These are phyloP conservation scores for Colletotrichum somersetense DNA, from an alignment of 2,329 filamentous ascomycete species.

Conservation along the genomic window DNA sequence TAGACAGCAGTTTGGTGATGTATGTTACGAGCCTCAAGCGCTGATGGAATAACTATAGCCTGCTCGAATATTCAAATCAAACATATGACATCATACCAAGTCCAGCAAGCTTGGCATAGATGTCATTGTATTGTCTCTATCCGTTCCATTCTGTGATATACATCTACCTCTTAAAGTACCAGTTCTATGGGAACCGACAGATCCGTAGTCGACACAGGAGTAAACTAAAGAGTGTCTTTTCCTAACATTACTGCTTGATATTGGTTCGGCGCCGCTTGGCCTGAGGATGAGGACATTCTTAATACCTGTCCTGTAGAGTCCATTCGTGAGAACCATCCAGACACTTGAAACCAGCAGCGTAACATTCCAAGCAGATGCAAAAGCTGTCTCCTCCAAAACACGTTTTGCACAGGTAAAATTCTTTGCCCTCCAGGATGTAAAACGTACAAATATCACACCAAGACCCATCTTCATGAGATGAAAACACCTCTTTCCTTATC, in stretches of 20 bases:
- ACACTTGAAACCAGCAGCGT: background rate
- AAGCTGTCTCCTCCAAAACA: background rate
- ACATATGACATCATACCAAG: slow-evolving; percentile 15
- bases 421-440: background rate
- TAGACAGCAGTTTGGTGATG: background rate
- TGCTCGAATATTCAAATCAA: background rate
- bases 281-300: background rate
- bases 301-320: background rate
- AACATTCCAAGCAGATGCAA: background rate
- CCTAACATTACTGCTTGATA: background rate
- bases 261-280: background rate
- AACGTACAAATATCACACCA: slow-evolving; percentile 5
- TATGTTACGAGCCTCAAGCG: background rate
- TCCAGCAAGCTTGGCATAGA: background rate
- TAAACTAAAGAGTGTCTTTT: background rate
- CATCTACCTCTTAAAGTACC: background rate
- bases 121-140: background rate
- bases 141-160: background rate
- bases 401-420: background rate
- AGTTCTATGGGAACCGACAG: background rate
- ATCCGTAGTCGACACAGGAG: background rate
- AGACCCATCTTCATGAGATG: accelerated
- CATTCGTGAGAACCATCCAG: background rate
- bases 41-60: no score
- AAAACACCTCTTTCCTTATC: accelerated